Base-by-base conservation (phyloP, 164 flowering plant species). In the Liriodendron chinense region DNA sequence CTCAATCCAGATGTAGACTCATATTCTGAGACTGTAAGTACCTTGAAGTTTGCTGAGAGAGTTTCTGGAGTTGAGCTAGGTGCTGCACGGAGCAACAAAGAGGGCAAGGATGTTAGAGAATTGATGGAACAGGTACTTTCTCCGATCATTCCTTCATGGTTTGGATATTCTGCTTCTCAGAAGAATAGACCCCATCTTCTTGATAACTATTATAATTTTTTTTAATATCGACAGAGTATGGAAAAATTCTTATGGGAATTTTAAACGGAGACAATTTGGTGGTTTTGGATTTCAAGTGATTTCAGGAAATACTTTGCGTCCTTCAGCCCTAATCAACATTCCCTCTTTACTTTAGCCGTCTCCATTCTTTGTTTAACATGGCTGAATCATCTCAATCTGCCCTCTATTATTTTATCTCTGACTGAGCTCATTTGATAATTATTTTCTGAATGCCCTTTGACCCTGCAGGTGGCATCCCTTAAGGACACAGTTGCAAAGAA, bases 61-160 rank as follows among this genome's bases (percentile, higher is more conserved):
- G 98, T 90, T 22, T 94, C 99, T 23, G 99, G 99, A 25, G 91
- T 96, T 71, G 99, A 96, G 87, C 84, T 96, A 0, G 99, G 99
- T 62, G 97, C 99, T 73, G 98, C 99, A 63, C 70, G 81, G 67
- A 94, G 94, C 82, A 91, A 81, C 84, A 96, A 93, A 84, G 98
- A 94, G 70, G 93, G 96, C 25, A 88, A 81, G 76, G 97, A 96
- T 80, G 92, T 90, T 63, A 82, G 84, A 72, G 97, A 94, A 63
- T 81, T 96, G 63, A 88, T 93, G 94, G 98, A 94, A 23, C 99
- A 92, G 98, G 99, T 96, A 26, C 1, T n/a, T 61, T 34, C 43
- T 43, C 43, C 18, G 1, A 7, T 69, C 53, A 2, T 63, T 8
- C 22, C 20, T 22, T 63, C 9, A 5, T 18, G 66, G 66, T 63